Conservation (phyloP, 768 basidiomycete species). For the Mycena sanguinolenta region DNA sequence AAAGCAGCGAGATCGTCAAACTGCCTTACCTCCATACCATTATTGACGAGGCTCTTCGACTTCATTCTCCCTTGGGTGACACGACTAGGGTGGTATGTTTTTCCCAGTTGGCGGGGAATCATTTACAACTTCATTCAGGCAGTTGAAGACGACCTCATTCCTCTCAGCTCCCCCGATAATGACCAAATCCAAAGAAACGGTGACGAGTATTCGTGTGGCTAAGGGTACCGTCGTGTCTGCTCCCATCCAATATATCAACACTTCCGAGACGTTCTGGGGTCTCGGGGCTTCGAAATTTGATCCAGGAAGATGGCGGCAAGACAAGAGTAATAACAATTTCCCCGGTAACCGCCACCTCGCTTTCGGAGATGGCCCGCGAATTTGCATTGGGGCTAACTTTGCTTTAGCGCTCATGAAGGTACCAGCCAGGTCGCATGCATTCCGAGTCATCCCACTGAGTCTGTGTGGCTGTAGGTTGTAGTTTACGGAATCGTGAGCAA, state of each 20-base stretch:
- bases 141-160: constrained; percentile 49
- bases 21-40: constrained; percentile 53
- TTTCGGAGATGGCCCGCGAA: constrained; percentile 53
- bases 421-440: background rate
- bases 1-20: constrained; percentile 26
- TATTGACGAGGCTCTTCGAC: constrained; percentile 47
- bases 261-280: constrained; percentile 55
- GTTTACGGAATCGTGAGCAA: constrained; percentile 17
- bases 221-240: constrained; percentile 49
- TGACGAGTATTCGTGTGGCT: constrained; percentile 45
- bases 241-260: constrained; percentile 51
- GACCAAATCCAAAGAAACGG: constrained; percentile 38
- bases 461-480: constrained; percentile 15
- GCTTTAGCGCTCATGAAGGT: constrained; percentile 55
- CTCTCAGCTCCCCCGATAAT: constrained; percentile 46
- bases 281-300: constrained; percentile 52
- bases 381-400: constrained; percentile 51
- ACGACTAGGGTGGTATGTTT: constrained; percentile 41
- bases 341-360: constrained; percentile 52
- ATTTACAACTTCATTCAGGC: constrained; percentile 40
- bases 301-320: constrained; percentile 53
- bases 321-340: constrained; percentile 42
- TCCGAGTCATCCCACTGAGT: background rate
- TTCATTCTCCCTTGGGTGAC: constrained; percentile 48
- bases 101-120: background rate